phyloP scores from a whole-genome alignment of 768 basidiomycete genomes.

The Boletus rubescentipes region DNA sequence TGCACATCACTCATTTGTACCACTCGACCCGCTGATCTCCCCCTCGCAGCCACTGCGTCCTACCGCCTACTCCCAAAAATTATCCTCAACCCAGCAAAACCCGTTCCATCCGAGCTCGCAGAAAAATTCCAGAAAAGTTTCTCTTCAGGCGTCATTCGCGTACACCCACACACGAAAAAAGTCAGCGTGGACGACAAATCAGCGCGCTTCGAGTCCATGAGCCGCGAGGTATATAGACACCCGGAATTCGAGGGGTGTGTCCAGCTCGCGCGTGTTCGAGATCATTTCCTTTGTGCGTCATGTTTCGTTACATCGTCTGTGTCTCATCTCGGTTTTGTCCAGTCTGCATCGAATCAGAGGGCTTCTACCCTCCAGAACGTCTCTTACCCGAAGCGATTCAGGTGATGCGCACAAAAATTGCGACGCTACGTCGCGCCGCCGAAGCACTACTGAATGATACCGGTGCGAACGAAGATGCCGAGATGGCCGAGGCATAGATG shows the following conservation, averaged over 20 bases:
- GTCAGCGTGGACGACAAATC: slow-evolving; percentile 62
- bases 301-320: background rate
- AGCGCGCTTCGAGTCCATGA: slow-evolving; percentile 85
- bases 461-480: slow-evolving; percentile 46
- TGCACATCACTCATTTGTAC: slow-evolving; percentile 18
- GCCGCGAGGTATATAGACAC: slow-evolving; percentile 88
- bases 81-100: slow-evolving; percentile 61
- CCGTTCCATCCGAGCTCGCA: slow-evolving; percentile 74
- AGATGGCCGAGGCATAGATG: slow-evolving; percentile 47
- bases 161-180: slow-evolving; percentile 55
- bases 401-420: slow-evolving; percentile 82
- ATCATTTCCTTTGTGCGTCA: slow-evolving; percentile 88
- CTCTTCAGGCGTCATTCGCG: slow-evolving; percentile 73
- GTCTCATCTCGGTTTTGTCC: slow-evolving; percentile 28
- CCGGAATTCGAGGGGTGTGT: slow-evolving; percentile 86
- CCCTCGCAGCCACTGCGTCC: slow-evolving; percentile 78
- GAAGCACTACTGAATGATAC: slow-evolving; percentile 51
- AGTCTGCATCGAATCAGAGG: slow-evolving; percentile 90
- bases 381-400: slow-evolving; percentile 76
- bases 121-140: slow-evolving; percentile 89
- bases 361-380: slow-evolving; percentile 82
- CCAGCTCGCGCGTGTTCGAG: slow-evolving; percentile 79
- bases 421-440: slow-evolving; percentile 55
- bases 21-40: background rate
- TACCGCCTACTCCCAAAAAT: slow-evolving; percentile 92